These are phyloP conservation scores for Metschnikowia peoriensis DNA, from an alignment of 805 yeast species.

Conservation along the genomic window DNA sequence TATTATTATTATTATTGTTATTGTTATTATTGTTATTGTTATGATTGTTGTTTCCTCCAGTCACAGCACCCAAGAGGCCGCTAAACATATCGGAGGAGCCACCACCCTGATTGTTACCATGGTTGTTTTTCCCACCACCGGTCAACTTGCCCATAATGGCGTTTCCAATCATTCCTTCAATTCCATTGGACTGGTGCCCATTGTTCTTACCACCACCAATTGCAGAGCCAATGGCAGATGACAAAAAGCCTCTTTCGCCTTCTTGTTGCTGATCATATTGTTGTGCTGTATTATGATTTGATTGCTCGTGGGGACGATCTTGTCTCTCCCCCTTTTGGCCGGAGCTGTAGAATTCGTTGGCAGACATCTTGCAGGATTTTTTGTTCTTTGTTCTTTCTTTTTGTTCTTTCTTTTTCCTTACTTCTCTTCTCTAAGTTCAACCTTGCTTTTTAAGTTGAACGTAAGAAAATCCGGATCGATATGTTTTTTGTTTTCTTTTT, in stretches of 20 bases:
- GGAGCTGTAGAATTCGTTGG: conserved; percentile 53
- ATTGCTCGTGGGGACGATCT: conserved; percentile 6
- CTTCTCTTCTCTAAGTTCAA: too few relatives aligned
- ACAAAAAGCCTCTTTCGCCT: conserved; percentile 26
- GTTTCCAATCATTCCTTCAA: conserved; percentile 18
- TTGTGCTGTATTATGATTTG: conserved; percentile 6
- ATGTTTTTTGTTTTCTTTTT: too few relatives aligned
- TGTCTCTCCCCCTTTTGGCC: conserved; percentile 28
- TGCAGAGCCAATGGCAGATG: conserved; percentile 28
- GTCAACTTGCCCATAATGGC: conserved; percentile 16
- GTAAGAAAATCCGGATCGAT: too few relatives aligned
- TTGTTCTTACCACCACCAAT: conserved; percentile 30
- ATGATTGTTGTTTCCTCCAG: conserved; percentile 5
- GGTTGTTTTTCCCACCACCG: conserved; percentile 16
- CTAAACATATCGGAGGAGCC: conserved; percentile 14
- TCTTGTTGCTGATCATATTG: conserved; percentile 14
- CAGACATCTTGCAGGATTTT: conserved; percentile 40
- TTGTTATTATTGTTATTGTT: conserved; percentile 31
- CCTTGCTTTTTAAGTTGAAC: too few relatives aligned
- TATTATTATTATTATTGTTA: conserved; percentile 27
- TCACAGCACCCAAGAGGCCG: conserved; percentile 13
- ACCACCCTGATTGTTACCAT: conserved; percentile 10
- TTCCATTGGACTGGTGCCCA: conserved; percentile 14
- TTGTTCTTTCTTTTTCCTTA: too few relatives aligned
- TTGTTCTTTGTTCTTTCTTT: too few relatives aligned